Evolutionary conservation across 116 monocot species (phyloP), one percentile per base, ranked within the genome.

Genomic region (Posidonia oceanica): DNA sequence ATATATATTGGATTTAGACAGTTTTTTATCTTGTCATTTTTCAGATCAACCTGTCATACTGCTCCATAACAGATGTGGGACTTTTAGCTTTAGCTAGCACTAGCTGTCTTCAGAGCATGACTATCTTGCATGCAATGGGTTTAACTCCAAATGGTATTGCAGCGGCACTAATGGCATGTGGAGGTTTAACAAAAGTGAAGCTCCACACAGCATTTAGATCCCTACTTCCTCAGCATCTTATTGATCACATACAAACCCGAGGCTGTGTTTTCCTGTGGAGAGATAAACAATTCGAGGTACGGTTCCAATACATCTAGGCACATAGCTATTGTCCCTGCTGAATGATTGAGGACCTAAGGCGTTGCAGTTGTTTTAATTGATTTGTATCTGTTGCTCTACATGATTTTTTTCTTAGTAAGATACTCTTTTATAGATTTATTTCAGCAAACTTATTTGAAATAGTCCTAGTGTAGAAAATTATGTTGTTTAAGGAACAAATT

Each of bases 11-110:
- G 7, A 6, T 60, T 61, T 58, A 44, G 21, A 38, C 62, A 23
- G 7, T 5, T 65, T 40, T 14, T 65, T 29, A 59, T 57, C 15
- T 58, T 60, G 48, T 41, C 14, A 42, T 23, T 57, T 73, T 72
- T 14, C 82, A 88, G 93, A 83, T 93, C 61, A 93, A 93, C 65
- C 58, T 93, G 66, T 89, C 93, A 12, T 89, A 88, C 59, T 83
- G 81, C 70, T 89, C 89, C 1, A 75, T 93, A 56, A 87, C 93
- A 41, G 93, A 89, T 57, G 63, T 81, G 70, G 93, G 93, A 23
- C 77, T 93, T 59, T 44, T 93, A 18, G 75, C 89, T 22, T 72
- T 93, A 73, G 80, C 86, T 21, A 85, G 78, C 59, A 77, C 87
- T 55, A 85, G 83, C 69, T 83, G 82, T 64, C 75, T 93, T 42